A percentile compares a stretch with the other conserved stretches of the same genome.
Conservation (phyloP, 768 basidiomycete species). For the Gloeostereum incarnatum region DNA sequence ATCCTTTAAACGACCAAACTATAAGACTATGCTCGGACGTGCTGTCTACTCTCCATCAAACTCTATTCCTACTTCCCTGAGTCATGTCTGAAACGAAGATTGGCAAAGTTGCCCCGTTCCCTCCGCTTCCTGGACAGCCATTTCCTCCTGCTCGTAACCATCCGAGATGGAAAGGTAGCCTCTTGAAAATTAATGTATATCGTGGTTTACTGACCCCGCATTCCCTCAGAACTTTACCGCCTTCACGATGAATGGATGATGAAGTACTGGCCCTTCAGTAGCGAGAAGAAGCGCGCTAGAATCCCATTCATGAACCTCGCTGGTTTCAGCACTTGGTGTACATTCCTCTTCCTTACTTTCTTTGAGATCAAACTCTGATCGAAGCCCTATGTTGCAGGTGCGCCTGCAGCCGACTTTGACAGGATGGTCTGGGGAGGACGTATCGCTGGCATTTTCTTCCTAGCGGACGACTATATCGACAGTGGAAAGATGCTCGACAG, state of each 20-base stretch:
- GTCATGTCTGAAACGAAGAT: too few species aligned
- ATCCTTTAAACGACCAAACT: too few species aligned
- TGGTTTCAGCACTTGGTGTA: constrained; percentile 8
- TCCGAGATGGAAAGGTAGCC: constrained; percentile 8
- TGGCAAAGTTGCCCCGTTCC: constrained; percentile 7
- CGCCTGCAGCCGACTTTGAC: constrained; percentile 8
- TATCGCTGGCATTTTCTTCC: constrained; percentile 7
- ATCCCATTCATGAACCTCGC: constrained; percentile 8
- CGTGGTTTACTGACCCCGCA: neutral
- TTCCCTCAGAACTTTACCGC: constrained; percentile 5
- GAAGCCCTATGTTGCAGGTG: constrained; percentile 2
- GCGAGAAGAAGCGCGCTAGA: constrained; percentile 4
- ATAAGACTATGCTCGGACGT: too few species aligned
- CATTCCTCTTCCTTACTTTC: neutral
- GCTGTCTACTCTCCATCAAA: too few species aligned
- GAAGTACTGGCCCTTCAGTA: constrained; percentile 8
- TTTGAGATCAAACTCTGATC: neutral
- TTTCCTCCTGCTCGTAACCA: constrained; percentile 9
- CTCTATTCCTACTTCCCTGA: too few species aligned
- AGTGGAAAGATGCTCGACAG: constrained; percentile 7
- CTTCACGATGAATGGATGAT: constrained; percentile 9
- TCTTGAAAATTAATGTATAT: neutral
- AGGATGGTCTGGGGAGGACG: constrained; percentile 9
- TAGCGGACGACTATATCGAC: constrained; percentile 8
- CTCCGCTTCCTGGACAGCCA: constrained; percentile 8